Percentiles rank a stretch among this genome's conserved stretches.
phyloP scores from a whole-genome alignment of 2,329 filamentous ascomycete genomes.

The Ophiostoma perfectum region DNA sequence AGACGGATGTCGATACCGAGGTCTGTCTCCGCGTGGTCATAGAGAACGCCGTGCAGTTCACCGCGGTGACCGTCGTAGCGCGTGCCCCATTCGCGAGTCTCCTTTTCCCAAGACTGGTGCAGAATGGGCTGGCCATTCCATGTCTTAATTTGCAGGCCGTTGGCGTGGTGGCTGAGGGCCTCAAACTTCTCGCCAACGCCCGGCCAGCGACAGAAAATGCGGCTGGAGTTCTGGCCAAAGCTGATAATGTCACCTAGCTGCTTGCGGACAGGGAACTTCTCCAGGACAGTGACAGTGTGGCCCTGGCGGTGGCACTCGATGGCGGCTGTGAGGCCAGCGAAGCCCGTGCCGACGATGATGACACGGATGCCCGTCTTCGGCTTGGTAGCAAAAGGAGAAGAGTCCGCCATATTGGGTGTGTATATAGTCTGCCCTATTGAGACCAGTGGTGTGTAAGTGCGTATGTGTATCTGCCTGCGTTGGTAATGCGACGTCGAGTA shows the following conservation, averaged over 20 bases:
- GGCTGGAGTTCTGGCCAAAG: conserved; percentile 55
- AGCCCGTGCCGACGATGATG: conserved; percentile 51
- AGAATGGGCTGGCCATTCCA: conserved; percentile 23
- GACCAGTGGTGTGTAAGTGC: background rate
- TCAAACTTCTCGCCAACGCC: conserved; percentile 45
- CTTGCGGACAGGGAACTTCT: conserved; percentile 52
- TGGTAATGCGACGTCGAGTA: background rate
- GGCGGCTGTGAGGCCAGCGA: conserved; percentile 56
- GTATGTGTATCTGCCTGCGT: background rate
- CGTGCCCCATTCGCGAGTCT: conserved; percentile 36
- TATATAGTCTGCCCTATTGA: background rate
- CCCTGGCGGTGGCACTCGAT: conserved; percentile 58
- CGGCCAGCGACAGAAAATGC: conserved; percentile 47
- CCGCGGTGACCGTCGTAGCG: conserved; percentile 51
- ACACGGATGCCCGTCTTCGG: conserved; percentile 40
- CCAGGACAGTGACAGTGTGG: conserved; percentile 46
- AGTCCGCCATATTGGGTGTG: background rate
- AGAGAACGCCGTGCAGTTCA: conserved; percentile 47
- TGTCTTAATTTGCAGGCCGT: conserved; percentile 28
- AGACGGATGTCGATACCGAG: conserved; percentile 50
- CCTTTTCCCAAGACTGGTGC: conserved; percentile 24
- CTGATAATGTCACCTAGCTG: conserved; percentile 57
- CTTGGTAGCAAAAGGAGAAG: background rate
- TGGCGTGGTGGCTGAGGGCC: conserved; percentile 44
- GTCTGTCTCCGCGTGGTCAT: conserved; percentile 44